Base-by-base conservation (phyloP, 257 asterid genomes). In the Dorcoceras hygrometricum region DNA sequence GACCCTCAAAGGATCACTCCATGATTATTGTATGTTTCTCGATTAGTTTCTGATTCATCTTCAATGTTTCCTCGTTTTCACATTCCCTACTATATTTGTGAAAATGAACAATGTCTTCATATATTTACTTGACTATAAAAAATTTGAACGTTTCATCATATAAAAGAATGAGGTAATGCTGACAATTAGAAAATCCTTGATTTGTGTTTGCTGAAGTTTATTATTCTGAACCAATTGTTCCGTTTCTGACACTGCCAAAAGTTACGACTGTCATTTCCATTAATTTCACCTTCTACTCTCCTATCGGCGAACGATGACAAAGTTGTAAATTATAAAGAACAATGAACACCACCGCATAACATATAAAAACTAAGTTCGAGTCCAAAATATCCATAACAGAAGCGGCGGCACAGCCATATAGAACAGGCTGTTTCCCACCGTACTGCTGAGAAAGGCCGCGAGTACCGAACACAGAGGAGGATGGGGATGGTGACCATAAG, bases 1-100 rank as follows among this genome's bases (percentile, higher is more conserved):
- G 97, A 90, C 58, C 96, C 96, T 0, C 91, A 83, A 62, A 84
- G 96, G 80, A 62, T 90, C 24, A 72, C 81, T 1, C 97, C 97
- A 2, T 90, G 81, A 80, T 70, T 24, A n/a, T 14, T 12, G 7
- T 14, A 43, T 43, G 51, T 43, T 12, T 3, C 0, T 43, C 6
- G 6, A 3, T 14, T 43, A 3, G 51, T 43, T 43, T 12, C 51
- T 2, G 6, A 14, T 43, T 46, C 20, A 16, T 46, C 53, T 46
- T 14, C 20, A 0, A 46, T 16, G 53, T 46, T 46, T 46, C 19
- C 53, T 46, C 20, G 53, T 46, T 39, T 39, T 39, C n/a, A 18
- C 50, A 34, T 34, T 16, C 20, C 20, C 53, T 16, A 16, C 8
- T 16, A 46, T 8, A 46, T 16, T 39, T 12, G 18, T 39, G 50